Evolutionary conservation across 148 eudicot genomes (phyloP), one percentile per base, ranked within the genome.

Genomic region (Persicaria maculosa): DNA sequence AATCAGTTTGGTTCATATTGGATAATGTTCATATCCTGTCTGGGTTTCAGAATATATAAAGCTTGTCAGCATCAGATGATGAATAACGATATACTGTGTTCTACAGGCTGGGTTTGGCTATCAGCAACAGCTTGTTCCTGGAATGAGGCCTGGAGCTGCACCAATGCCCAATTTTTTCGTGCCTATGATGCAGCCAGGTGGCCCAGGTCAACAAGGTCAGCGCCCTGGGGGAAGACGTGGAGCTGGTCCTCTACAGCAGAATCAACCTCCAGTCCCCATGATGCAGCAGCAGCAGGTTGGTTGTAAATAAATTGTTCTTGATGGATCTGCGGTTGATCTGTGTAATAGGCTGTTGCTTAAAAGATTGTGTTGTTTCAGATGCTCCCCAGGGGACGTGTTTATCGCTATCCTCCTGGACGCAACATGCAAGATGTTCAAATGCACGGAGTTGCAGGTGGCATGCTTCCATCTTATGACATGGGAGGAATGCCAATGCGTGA

Each of bases 41-140:
- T 31, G 40, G 40, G 40, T 31, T 31, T 31, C 40, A 31, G 40
- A 1, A 31, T 31, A 31, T 31, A 31, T 31, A 31, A 31, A 1
- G 40, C 40, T 31, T 2, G 40, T 31, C 40, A 31, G 40, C 40
- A 31, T 31, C 40, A 31, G 40, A 31, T 31, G 40, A 31, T 31
- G 40, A 31, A 31, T 31, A 2, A 31, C 3, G 1, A 31, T 31
- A 31, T 31, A 31, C 40, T 31, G 40, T 31, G 40, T 31, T 6
- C 0, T 47, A 9, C 67, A 88, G 92, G 90, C 86, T 81, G 92
- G 92, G 46, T 88, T 88, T 76, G 92, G 92, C 17, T 88, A 86
- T 77, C 92, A 86, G 80, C 92, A 86, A 80, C 92, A 88, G 82
- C 92, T 88, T 68, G 86, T 88, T 15, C 92, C 90, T 50, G 90